Base-by-base conservation (phyloP, 2,329 filamentous ascomycete genomes). In the Byssothecium circinans region DNA sequence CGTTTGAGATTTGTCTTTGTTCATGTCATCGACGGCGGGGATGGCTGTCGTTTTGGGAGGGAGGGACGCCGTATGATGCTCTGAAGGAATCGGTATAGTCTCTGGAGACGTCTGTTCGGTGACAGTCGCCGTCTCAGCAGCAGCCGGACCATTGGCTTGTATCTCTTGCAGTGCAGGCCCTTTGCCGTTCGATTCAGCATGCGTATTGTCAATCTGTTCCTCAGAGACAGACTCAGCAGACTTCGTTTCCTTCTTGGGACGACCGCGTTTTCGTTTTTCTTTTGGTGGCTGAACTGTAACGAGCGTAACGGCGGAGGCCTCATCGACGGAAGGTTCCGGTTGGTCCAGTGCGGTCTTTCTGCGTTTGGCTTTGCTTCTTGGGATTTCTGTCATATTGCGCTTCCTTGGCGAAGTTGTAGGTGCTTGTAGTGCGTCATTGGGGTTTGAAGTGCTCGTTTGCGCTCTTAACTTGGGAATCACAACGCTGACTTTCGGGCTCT, bases 241-340 rank as follows among this genome's bases (percentile, higher is more conserved):
- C 15, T 54, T 50, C 11, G 34, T 18, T 22, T 36, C 52, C 43
- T 69, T 70, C 33, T 59, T 61, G 4, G 68, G 67, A 11, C 67
- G 60, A 37, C 68, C 66, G 38, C 69, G 61, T 62, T 56, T 57
- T 57, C 49, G 32, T 65, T 70, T 52, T 60, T 66, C 38, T 54
- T 57, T 2, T 46, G 45, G 7, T 35, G 36, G 8, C 43, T n/a
- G 19, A 52, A 46, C 3, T 48, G 25, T 10, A n/a, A 40, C 23
- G n/a, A 19, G 22, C 15, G 41, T 11, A 8, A 10, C n/a, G 11
- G 20, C 10, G 7, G 20, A 20, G 12, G 35, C n/a, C 10, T 33
- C 42, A 37, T 52, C 50, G 29, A 35, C 11, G n/a, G 29, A 23
- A 14, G 43, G 33, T 20, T 54, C 56, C 22, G 56, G 51, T 11